Evolutionary conservation across 805 yeast species (phyloP).

Genomic region (Suhomyces canberraensis): DNA sequence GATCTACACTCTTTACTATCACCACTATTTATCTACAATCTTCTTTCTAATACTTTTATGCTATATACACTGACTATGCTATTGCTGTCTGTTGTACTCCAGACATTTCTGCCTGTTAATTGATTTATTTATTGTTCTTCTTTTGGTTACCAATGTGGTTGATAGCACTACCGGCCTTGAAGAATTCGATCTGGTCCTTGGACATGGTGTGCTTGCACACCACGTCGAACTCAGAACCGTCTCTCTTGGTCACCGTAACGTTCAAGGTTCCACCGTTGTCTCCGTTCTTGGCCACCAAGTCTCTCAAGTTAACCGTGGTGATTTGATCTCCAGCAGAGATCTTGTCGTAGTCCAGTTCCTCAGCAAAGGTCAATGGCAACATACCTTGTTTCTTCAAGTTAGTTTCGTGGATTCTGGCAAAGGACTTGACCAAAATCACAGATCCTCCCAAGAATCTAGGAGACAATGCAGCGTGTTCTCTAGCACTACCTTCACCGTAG

Average conservation of each 20-base stretch:
- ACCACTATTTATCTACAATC: too few relatives aligned
- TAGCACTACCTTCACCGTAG: slow-evolving; percentile 99
- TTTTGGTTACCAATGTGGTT: slow-evolving; percentile 74
- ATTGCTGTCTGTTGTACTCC: too few relatives aligned
- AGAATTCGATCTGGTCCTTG: slow-evolving; percentile 90
- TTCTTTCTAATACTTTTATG: too few relatives aligned
- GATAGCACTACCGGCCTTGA: slow-evolving; percentile 96
- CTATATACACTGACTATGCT: too few relatives aligned
- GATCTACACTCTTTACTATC: too few relatives aligned
- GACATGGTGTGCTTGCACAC: slow-evolving; percentile 94
- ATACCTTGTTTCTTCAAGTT: slow-evolving; percentile 97
- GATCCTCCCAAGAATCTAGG: slow-evolving; percentile 94
- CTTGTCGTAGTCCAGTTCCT: slow-evolving; percentile 85
- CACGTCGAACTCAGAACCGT: slow-evolving; percentile 68
- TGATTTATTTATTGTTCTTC: too few relatives aligned
- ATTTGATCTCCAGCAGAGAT: slow-evolving; percentile 74
- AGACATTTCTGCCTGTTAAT: too few relatives aligned
- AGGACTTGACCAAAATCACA: slow-evolving; percentile 85
- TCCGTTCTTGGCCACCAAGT: slow-evolving; percentile 77
- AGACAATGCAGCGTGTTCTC: slow-evolving; percentile 97
- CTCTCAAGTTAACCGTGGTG: slow-evolving; percentile 69
- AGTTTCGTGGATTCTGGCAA: slow-evolving; percentile 98
- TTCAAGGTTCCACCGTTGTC: slow-evolving; percentile 80
- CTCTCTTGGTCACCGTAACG: slow-evolving; percentile 68
- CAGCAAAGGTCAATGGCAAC: slow-evolving; percentile 89